Percentiles rank a stretch among this genome's conserved stretches.
phyloP scores from a whole-genome alignment of 305 asterid genomes.

The Solanum aculeatissimum region DNA sequence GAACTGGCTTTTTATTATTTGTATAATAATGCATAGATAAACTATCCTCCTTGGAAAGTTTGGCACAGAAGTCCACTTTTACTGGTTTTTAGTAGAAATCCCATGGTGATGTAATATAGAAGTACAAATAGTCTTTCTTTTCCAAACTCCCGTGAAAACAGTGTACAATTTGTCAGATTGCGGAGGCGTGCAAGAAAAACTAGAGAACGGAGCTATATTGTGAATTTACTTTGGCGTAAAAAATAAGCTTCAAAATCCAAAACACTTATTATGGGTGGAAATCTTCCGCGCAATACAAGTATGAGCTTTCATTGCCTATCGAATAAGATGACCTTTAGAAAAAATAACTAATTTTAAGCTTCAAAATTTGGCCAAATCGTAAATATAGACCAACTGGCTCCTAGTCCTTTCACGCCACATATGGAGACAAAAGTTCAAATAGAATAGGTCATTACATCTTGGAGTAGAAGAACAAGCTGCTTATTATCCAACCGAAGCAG shows the following conservation, averaged over 20 bases:
- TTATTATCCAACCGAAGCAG: not conserved
- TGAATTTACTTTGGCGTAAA: not conserved
- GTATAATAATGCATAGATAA: not conserved
- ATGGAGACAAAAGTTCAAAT: not conserved
- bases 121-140: not conserved
- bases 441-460: not conserved
- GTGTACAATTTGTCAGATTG: not conserved
- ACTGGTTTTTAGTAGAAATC: not conserved
- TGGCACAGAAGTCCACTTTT: not conserved
- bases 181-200: not conserved
- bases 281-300: not conserved
- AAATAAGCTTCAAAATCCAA: not conserved
- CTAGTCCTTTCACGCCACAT: not conserved
- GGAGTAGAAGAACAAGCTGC: not conserved
- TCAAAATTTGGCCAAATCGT: not conserved
- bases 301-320: not conserved
- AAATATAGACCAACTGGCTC: not conserved
- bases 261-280: no score
- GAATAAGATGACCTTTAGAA: not conserved
- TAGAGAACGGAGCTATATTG: not conserved
- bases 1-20: not conserved
- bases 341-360: not conserved
- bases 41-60: not conserved
- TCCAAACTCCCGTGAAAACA: not conserved
- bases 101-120: not conserved